Evolutionary conservation across 148 eudicot species (phyloP).

Genomic region (Polygonum maritimum): DNA sequence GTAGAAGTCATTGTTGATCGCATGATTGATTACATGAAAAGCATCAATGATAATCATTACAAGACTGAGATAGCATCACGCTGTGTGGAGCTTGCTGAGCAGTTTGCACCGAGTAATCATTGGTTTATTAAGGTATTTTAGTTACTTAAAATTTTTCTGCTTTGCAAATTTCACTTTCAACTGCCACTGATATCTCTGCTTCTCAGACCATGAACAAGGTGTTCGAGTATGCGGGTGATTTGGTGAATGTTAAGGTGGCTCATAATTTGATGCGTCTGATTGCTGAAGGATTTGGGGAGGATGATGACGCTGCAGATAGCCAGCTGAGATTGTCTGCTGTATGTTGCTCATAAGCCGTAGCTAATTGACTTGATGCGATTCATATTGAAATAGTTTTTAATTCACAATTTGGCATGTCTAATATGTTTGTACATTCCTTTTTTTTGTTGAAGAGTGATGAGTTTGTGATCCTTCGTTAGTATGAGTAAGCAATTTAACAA

Average conservation of each 20-base stretch:
- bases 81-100: slow-evolving; percentile 99
- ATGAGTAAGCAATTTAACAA: not conserved
- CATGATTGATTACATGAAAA: slow-evolving; percentile 93
- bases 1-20: slow-evolving; percentile 98
- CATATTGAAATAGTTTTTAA: not conserved
- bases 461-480: not conserved
- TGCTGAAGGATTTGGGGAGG: slow-evolving; percentile 99
- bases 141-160: not conserved
- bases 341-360: slow-evolving; percentile 23
- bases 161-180: not conserved
- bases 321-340: slow-evolving; percentile 96
- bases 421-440: not conserved
- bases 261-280: slow-evolving; percentile 96
- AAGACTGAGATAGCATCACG: slow-evolving; percentile 97
- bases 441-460: not conserved
- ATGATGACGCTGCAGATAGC: slow-evolving; percentile 82
- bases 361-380: not conserved
- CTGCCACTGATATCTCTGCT: slow-evolving; percentile 15
- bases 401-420: not conserved
- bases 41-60: slow-evolving; percentile 89
- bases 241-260: slow-evolving; percentile 83
- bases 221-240: slow-evolving; percentile 98
- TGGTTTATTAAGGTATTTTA: slow-evolving; percentile 90
- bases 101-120: slow-evolving; percentile 96
- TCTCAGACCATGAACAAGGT: slow-evolving; percentile 95